phyloP scores from a whole-genome alignment of 768 basidiomycete species.

The Plicaturopsis crispa region DNA sequence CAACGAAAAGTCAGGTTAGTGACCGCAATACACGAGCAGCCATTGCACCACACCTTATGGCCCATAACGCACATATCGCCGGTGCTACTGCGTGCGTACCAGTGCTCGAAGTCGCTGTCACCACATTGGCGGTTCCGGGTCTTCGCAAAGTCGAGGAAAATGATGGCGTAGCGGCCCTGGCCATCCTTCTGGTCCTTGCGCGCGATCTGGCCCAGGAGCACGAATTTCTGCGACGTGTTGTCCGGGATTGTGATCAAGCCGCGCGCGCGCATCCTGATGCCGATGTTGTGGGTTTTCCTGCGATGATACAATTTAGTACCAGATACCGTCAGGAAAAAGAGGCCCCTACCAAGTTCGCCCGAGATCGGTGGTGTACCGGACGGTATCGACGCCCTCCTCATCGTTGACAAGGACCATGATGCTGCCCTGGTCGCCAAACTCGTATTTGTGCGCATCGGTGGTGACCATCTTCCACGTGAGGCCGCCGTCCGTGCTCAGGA shows the following conservation, averaged over 20 bases:
- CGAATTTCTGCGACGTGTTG: conserved; percentile 93
- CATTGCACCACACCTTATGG: conserved; percentile 57
- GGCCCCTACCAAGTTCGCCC: conserved; percentile 72
- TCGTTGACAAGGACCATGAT: conserved; percentile 80
- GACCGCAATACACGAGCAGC: neutral
- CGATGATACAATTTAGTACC: conserved; percentile 1
- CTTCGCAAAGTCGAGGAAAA: conserved; percentile 79
- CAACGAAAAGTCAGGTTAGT: neutral
- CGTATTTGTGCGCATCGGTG: conserved; percentile 82
- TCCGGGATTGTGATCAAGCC: conserved; percentile 88
- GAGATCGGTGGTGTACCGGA: conserved; percentile 77
- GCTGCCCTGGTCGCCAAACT: conserved; percentile 88
- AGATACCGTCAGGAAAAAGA: neutral
- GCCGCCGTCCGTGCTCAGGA: conserved; percentile 87
- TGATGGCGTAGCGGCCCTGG: conserved; percentile 56
- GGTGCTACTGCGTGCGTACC: conserved; percentile 69
- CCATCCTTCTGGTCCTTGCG: conserved; percentile 46
- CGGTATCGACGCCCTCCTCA: conserved; percentile 61
- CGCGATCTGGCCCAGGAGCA: conserved; percentile 74
- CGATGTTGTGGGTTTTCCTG: conserved; percentile 69
- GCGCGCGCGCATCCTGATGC: conserved; percentile 60
- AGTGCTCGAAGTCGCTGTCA: conserved; percentile 71
- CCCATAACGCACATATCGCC: conserved; percentile 91
- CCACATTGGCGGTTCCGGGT: conserved; percentile 64
- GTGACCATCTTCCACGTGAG: conserved; percentile 76